phyloP scores from a whole-genome alignment of 1,284 basidiomycete species.

The Ceratorhiza oryzae-sativae region DNA sequence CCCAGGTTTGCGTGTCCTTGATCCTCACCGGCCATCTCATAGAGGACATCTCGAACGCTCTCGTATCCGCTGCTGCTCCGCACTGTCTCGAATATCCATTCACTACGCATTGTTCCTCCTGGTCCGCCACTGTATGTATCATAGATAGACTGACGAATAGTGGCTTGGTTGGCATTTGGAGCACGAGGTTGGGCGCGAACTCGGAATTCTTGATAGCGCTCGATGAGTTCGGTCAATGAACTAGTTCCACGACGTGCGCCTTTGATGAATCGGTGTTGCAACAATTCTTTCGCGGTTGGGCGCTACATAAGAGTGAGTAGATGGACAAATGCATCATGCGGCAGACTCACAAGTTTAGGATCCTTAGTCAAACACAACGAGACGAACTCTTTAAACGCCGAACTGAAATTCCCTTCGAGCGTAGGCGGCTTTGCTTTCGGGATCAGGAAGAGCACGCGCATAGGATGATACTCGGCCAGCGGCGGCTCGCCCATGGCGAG shows the following conservation, averaged over 20 bases:
- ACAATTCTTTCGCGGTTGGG: slow-evolving; percentile 87
- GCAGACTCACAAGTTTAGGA: slow-evolving; percentile 67
- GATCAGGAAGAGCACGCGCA: slow-evolving; percentile 95
- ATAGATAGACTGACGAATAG: slow-evolving; percentile 33
- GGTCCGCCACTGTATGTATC: slow-evolving; percentile 30
- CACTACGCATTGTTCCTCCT: slow-evolving; percentile 73
- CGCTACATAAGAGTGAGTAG: slow-evolving; percentile 61
- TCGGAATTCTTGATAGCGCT: slow-evolving; percentile 77
- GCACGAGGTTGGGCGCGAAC: slow-evolving; percentile 50
- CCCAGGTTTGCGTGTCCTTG: slow-evolving; percentile 43
- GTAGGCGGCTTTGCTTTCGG: slow-evolving; percentile 94
- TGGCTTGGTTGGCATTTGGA: slow-evolving; percentile 14
- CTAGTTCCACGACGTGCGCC: slow-evolving; percentile 76
- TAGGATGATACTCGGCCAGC: slow-evolving; percentile 91
- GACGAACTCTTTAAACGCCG: slow-evolving; percentile 93
- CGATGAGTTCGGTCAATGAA: slow-evolving; percentile 84
- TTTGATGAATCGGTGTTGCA: slow-evolving; percentile 92
- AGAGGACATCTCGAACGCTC: slow-evolving; percentile 50
- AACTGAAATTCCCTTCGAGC: slow-evolving; percentile 84
- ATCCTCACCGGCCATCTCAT: slow-evolving; percentile 50
- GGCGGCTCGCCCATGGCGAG: slow-evolving; percentile 96
- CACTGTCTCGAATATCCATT: slow-evolving; percentile 96
- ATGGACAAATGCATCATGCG: slow-evolving; percentile 7
- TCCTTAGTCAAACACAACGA: slow-evolving; percentile 92
- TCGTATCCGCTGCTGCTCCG: slow-evolving; percentile 71